Evolutionary conservation across 805 yeast genomes (phyloP), one percentile per base, ranked within the genome.

Genomic region (Teunomyces gatunensis): DNA sequence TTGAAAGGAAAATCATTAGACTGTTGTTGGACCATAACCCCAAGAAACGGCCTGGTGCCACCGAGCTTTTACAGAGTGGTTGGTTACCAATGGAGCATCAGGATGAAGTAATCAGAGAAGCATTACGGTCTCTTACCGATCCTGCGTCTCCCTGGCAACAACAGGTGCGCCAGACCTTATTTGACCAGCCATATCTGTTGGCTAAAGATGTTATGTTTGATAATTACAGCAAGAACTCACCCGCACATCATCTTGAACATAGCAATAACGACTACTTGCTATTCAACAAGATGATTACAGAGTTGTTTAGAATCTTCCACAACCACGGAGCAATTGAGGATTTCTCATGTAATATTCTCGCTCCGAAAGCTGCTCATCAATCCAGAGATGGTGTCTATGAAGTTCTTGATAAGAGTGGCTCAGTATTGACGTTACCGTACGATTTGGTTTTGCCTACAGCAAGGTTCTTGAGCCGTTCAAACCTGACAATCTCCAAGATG

Each of bases 141-240:
- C 92, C 96, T 0, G 83, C 94, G 0, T 88, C 97, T 0, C 91
- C 96, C 1, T 90, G 97, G 95, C 94, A 91, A 54, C 88, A 84
- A 53, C 96, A 90, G 63, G 96, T 94, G 0, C 78, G 97, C 59
- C 87, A 85, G 46, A 86, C 94, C 0, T 68, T 94, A 30, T 94
- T 94, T 64, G 76, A 87, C 12, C 95, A 89, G 56, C 90, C 96
- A 0, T 85, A 89, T 57, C 84, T 85, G 64, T 75, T 87, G 49
- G 96, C 96, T 0, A 83, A 85, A 54, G 97, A 89, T 63, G 79
- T 89, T 11, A 71, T 94, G 50, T 94, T 87, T 64, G 98, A 91
- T 49, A 75, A 75, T 41, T 59, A 57, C 47, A 61, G 67, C 12
- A 60, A 62, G 41, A 55, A 51, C 41, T 50, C 65, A 2, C 61